phyloP scores from a whole-genome alignment of 352 stramenopile species.

The Globisporangium rhizosaccharum region DNA sequence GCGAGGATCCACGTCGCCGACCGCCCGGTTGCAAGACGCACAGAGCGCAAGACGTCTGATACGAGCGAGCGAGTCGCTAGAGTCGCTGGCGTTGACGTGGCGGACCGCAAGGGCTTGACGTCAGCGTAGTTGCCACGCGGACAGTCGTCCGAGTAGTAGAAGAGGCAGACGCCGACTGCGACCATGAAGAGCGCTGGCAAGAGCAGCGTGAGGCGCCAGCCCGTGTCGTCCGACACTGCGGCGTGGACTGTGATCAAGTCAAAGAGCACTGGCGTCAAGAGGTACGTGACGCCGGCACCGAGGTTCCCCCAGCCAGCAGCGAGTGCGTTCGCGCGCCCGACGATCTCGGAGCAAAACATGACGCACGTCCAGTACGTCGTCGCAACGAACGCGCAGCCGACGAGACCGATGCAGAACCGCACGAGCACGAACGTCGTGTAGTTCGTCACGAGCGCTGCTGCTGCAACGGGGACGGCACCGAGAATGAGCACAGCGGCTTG shows the following conservation, averaged over 20 bases:
- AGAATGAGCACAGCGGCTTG: slow-evolving; percentile 74
- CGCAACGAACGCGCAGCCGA: slow-evolving; percentile 91
- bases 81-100: not conserved
- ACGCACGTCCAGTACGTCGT: slow-evolving; percentile 91
- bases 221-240: slow-evolving; percentile 55
- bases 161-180: slow-evolving; percentile 52
- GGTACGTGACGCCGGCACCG: slow-evolving; percentile 81
- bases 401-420: slow-evolving; percentile 93
- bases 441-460: slow-evolving; percentile 75
- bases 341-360: slow-evolving; percentile 92
- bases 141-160: slow-evolving; percentile 85
- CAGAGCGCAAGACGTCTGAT: not conserved
- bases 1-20: slow-evolving; percentile 89
- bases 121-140: slow-evolving; percentile 91
- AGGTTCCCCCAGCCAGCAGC: slow-evolving; percentile 93
- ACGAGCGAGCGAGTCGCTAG: not conserved
- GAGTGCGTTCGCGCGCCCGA: slow-evolving; percentile 91
- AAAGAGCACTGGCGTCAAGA: slow-evolving; percentile 89
- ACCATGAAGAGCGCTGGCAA: slow-evolving; percentile 87
- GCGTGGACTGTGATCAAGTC: slow-evolving; percentile 69
- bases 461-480: slow-evolving; percentile 81
- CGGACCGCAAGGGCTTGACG: slow-evolving; percentile 19
- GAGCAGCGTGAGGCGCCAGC: slow-evolving; percentile 89
- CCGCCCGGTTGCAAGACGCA: slow-evolving; percentile 24
- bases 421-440: slow-evolving; percentile 71